phyloP scores from a whole-genome alignment of 768 basidiomycete species.

The Psilocybe cyanescens region DNA sequence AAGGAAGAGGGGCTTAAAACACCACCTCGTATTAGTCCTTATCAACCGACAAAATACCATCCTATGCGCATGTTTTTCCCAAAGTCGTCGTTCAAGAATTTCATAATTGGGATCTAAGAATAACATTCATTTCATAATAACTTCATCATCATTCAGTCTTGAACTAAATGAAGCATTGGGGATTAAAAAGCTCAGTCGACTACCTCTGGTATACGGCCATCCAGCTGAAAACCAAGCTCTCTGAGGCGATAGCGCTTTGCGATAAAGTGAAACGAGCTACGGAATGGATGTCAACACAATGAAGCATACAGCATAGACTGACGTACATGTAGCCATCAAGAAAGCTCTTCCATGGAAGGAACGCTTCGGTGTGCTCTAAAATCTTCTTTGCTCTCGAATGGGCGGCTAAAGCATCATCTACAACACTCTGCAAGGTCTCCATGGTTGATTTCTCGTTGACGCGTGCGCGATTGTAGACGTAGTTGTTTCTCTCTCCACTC shows the following conservation, averaged over 20 bases:
- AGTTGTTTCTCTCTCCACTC: slow-evolving; percentile 12
- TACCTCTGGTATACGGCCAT: too few species aligned
- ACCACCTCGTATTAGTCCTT: too few species aligned
- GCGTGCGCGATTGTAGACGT: slow-evolving; percentile 5
- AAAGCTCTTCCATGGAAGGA: not conserved
- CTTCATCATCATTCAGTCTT: too few species aligned
- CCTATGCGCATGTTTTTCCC: too few species aligned
- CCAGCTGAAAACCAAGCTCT: not conserved
- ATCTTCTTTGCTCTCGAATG: not conserved
- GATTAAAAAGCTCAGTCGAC: too few species aligned
- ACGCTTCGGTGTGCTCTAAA: not conserved
- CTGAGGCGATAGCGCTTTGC: slow-evolving; percentile 4
- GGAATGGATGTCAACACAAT: not conserved
- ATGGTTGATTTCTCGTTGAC: not conserved
- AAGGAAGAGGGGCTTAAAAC: too few species aligned
- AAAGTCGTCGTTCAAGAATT: too few species aligned
- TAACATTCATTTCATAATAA: too few species aligned
- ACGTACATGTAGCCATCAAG: not conserved
- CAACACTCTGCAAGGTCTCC: slow-evolving; percentile 3
- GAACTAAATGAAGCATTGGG: too few species aligned
- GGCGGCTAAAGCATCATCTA: not conserved
- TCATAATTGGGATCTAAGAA: too few species aligned
- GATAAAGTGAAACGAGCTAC: slow-evolving; percentile 4
- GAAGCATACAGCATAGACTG: not conserved
- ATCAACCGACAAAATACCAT: too few species aligned